Evolutionary conservation across 257 asterid genomes (phyloP), one percentile per base, ranked within the genome.

Genomic region (Cordia subcordata): DNA sequence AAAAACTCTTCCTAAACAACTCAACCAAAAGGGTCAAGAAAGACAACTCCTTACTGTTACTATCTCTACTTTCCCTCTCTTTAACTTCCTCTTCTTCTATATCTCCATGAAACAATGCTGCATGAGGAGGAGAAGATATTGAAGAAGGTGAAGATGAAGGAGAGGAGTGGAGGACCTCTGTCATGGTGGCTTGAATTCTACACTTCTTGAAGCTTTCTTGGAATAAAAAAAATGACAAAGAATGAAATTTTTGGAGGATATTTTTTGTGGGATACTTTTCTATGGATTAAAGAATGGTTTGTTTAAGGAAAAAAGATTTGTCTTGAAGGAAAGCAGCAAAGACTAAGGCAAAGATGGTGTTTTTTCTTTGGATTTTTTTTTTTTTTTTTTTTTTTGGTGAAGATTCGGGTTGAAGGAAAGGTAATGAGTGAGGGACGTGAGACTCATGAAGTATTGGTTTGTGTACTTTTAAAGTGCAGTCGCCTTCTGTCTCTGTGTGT

Each of bases 1-100:
- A 20, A 56, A 73, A 55, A 69, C 87, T 78, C 46, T 73, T 83
- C 74, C 87, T 75, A 8, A 78, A 63, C 60, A 72, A 76, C 19
- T 80, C 68, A 32, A 65, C 57, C 57, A 81, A 17, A 67, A 65
- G 63, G 6, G 79, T 78, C 53, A 81, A 54, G 32, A 72, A 73
- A 60, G 88, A 82, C 38, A 68, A 27, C 52, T 62, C 69, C 49
- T 55, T 50, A 49, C 13, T 49, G 16, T 3, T 49, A 15, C 35
- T 58, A n/a, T 15, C 50, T n/a, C 37, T 58, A 39, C 54, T 45
- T 69, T 11, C 51, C 49, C 50, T 55, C 75, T 38, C 17, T 68
- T 54, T 16, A 53, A 21, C 23, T 1, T 50, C 32, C 17, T 50
- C 57, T 13, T 22, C 38, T 22, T 15, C 11, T 49, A 49, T 49